phyloP scores from a whole-genome alignment of 1,139 yeast species.

The Zygotorulaspora mrakii region DNA sequence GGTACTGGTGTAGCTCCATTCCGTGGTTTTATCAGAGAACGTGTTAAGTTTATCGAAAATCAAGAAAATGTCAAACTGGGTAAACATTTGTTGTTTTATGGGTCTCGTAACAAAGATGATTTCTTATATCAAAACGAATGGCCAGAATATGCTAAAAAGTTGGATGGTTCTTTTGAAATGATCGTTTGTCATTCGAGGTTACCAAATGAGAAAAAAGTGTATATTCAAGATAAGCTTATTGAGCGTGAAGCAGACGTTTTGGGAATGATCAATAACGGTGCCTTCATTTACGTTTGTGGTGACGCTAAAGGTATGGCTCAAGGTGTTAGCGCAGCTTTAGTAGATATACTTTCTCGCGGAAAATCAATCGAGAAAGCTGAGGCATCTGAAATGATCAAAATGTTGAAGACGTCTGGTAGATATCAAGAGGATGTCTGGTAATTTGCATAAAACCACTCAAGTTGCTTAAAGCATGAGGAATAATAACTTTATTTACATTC shows the following conservation, averaged over 20 bases:
- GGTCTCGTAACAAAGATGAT: constrained; percentile 79
- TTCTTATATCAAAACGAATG: constrained; percentile 84
- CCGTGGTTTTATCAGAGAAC: constrained; percentile 88
- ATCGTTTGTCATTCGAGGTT: constrained; percentile 86
- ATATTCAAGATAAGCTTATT: constrained; percentile 76
- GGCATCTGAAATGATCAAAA: constrained; percentile 75
- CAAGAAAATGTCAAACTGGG: constrained; percentile 51
- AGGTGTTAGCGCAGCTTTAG: constrained; percentile 79
- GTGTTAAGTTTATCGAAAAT: constrained; percentile 53
- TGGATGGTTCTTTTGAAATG: constrained; percentile 67
- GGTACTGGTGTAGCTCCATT: constrained; percentile 99
- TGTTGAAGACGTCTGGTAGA: constrained; percentile 77
- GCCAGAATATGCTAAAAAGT: constrained; percentile 60
- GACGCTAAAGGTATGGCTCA: constrained; percentile 96
- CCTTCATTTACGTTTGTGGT: constrained; percentile 92
- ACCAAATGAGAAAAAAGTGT: constrained; percentile 58
- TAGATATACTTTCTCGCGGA: constrained; percentile 57
- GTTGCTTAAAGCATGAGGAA: no score
- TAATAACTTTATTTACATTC: no score
- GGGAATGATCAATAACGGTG: constrained; percentile 65
- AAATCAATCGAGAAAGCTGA: constrained; percentile 51
- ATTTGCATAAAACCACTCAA: constrained; percentile 13
- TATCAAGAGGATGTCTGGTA: constrained; percentile 99
- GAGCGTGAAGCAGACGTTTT: constrained; percentile 57
- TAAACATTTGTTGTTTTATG: constrained; percentile 72